Base-by-base conservation (phyloP, 805 yeast genomes). In the Ogataea populi-albae region DNA sequence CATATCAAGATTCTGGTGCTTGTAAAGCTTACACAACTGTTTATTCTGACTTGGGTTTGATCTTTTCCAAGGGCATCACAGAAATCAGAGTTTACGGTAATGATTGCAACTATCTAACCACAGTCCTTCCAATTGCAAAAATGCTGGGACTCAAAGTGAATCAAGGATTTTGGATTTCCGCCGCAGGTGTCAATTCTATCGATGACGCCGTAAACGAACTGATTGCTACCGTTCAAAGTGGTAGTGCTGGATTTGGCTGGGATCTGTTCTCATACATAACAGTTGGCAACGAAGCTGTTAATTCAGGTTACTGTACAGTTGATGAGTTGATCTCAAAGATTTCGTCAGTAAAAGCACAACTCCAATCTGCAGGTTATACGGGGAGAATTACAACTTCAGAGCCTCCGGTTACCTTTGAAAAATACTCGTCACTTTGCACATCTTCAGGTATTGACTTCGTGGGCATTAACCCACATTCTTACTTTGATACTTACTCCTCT, bases 201-300 rank as follows among this genome's bases (percentile, higher is more conserved):
- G 88, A 85, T 57, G 62, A 49, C 33, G 68, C 75, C 30, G 78
- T 86, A 32, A 35, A 56, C 15, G 75, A 64, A 20, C 50, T 88
- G 32, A 71, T 87, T 37, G 23, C 35, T 17, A 69, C 69, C 50
- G 73, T 68, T 30, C 27, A 55, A 18, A 33, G 38, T 9, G 51
- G 46, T 26, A 30, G 61, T 6, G 71, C 68, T 46, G 75, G 72
- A 23, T 67, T 70, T 50, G 65, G 71, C 12, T 89, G 94, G 94
- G 79, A 66, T 41, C 63, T 81, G n/a, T 80, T 87, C 62, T 82
- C 81, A 41, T 78, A 65, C 57, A 70, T 89, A 49, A 83, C 94
- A 15, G 69, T 89, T 43, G 97, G 96, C 40, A 89, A 89, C 56
- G 97, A 89, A 65, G 96, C 94, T 20, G 66, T 89, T 37, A 72